phyloP scores from a whole-genome alignment of 1,284 basidiomycete genomes.

The Sporisorium graminicola region DNA sequence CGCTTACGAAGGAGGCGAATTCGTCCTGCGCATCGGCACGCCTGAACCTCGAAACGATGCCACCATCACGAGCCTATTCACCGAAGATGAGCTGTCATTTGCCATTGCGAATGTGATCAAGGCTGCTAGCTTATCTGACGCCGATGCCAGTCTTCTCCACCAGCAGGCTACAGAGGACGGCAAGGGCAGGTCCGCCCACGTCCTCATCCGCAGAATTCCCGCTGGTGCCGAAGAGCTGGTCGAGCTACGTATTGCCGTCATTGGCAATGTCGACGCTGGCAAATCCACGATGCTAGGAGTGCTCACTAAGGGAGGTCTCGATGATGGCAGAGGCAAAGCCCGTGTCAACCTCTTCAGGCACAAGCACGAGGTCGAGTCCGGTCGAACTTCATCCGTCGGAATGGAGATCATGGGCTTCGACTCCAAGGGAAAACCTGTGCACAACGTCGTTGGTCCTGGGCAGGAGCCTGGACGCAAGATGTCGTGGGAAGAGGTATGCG shows the following conservation, averaged over 20 bases:
- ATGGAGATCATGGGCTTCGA: slow-evolving; percentile 80
- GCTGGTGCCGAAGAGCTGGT: slow-evolving; percentile 68
- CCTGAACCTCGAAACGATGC: slow-evolving; percentile 4
- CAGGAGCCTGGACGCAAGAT: slow-evolving; percentile 56
- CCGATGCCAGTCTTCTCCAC: slow-evolving; percentile 48
- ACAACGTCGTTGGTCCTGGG: slow-evolving; percentile 39
- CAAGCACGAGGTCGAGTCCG: slow-evolving; percentile 97
- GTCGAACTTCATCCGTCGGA: slow-evolving; percentile 92
- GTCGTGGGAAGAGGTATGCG: slow-evolving; percentile 93
- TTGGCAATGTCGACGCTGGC: slow-evolving; percentile 87
- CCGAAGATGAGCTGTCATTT: slow-evolving; percentile 44
- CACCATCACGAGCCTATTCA: slow-evolving; percentile 20
- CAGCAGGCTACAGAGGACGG: slow-evolving; percentile 27
- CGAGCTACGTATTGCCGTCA: slow-evolving; percentile 93
- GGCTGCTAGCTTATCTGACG: slow-evolving; percentile 47
- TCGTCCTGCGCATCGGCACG: slow-evolving; percentile 47
- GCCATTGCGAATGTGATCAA: slow-evolving; percentile 46
- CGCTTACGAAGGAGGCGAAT: slow-evolving; percentile 52
- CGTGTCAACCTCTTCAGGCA: slow-evolving; percentile 93
- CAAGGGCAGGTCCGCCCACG: slow-evolving; percentile 30
- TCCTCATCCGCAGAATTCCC: slow-evolving; percentile 57
- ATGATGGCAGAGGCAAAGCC: slow-evolving; percentile 93
- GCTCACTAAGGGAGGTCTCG: slow-evolving; percentile 79
- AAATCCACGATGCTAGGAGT: slow-evolving; percentile 95
- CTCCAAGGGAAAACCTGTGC: slow-evolving; percentile 55